Evolutionary conservation across 257 asterid genomes (phyloP).

Genomic region (Paraleonurus japonicus): DNA sequence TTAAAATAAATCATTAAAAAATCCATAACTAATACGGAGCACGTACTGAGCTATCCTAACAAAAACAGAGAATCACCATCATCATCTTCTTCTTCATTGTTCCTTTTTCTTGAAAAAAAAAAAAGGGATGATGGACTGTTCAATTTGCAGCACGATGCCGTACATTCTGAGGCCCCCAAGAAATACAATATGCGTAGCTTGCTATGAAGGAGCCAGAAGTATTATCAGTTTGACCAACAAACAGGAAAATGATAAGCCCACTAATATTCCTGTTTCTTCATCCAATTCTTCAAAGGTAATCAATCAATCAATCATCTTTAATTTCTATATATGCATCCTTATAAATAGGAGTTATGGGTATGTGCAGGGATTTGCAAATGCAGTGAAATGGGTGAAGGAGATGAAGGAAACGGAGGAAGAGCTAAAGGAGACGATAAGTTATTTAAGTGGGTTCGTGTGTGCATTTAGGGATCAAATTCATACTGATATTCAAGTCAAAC

Average conservation of each 20-base stretch:
- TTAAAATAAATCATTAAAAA: slow-evolving; percentile 6
- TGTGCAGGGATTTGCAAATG: slow-evolving; percentile 76
- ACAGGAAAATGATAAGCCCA: slow-evolving; percentile 44
- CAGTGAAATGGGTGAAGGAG: slow-evolving; percentile 88
- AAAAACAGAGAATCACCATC: slow-evolving; percentile 4
- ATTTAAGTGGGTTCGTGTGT: slow-evolving; percentile 55
- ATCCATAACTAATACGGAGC: slow-evolving; percentile 17
- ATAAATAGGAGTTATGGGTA: too few relatives aligned
- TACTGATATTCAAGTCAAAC: slow-evolving; percentile 66
- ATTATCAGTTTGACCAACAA: slow-evolving; percentile 64
- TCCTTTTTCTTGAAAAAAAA: not conserved
- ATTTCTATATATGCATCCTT: too few relatives aligned
- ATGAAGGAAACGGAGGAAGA: slow-evolving; percentile 77
- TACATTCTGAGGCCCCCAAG: slow-evolving; percentile 84
- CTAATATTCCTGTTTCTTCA: slow-evolving; percentile 33
- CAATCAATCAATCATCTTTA: not conserved
- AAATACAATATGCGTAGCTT: slow-evolving; percentile 75
- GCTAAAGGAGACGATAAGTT: slow-evolving; percentile 54
- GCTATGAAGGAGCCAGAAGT: slow-evolving; percentile 85
- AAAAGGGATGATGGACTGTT: slow-evolving; percentile 66
- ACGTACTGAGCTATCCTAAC: slow-evolving; percentile 27
- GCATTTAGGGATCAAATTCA: slow-evolving; percentile 70
- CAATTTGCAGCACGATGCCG: slow-evolving; percentile 84
- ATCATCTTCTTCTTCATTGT: not conserved
- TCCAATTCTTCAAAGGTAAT: slow-evolving; percentile 60